Base-by-base conservation (phyloP, 129 eudicot genomes). In the Glebionis coronaria region DNA sequence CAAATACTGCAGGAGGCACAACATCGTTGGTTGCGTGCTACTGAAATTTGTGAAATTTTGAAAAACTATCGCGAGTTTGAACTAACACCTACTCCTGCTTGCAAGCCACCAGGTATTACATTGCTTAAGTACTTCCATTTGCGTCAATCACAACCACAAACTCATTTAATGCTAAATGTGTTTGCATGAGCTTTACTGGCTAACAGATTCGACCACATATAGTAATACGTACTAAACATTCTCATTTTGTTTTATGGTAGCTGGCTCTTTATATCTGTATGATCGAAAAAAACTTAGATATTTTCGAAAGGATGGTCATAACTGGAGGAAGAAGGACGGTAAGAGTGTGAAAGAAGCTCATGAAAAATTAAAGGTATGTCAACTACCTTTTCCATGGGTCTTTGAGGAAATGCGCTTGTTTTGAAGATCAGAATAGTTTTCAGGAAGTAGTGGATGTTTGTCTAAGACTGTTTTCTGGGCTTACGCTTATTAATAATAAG, bases 281-380 rank as follows among this genome's bases (percentile, higher is more conserved):
- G 78, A 86, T 68, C 73, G 82, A 45, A 82, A 77, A 68, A 71
- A 71, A 3, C 44, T 77, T 8, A 31, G 82, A 25, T 74, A 82
- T 54, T 86, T 86, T 54, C 82, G 88, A 28, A 82, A 71, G 23
- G 88, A 86, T 73, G 88, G 88, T 4, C 80, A 82, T 23, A 58
- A 51, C 29, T 86, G 92, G 92, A 79, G 88, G 56, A 86, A 80
- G 82, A 82, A 79, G 44, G 85, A 82, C 64, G 92, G 88, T 21
- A 80, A 86, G 58, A 77, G 83, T 23, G 63, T 74, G 4, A 77
- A 71, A 46, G 92, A 86, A 68, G 85, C 83, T 68, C 88, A 86
- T 68, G 88, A 86, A 56, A 82, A 67, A 56, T 71, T 82, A 38
- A 86, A 86, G 85, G 92, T 67, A 12, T 45, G 19, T 12, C 42